phyloP scores from a whole-genome alignment of 2,329 filamentous ascomycete genomes.

The Aphanoascus verrucosus region DNA sequence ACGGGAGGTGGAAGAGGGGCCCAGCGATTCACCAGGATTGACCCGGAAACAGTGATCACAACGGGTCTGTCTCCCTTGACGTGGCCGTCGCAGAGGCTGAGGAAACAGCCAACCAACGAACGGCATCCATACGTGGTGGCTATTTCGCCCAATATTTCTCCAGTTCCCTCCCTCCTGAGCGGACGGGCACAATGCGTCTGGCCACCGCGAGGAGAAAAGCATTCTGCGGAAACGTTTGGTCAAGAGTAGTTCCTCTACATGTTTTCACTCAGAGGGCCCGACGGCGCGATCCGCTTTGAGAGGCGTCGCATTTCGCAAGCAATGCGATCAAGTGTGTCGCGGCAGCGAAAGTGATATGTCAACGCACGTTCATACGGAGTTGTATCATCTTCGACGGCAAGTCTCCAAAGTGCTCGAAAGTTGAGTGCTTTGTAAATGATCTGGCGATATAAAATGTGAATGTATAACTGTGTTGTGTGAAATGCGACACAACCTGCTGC shows the following conservation, averaged over 20 bases:
- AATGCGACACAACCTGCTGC: background rate
- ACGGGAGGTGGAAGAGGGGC: constrained; percentile 3
- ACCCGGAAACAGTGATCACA: constrained; percentile 10
- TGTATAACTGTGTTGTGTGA: background rate
- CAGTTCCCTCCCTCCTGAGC: background rate
- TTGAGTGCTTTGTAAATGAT: background rate
- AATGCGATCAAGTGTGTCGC: background rate
- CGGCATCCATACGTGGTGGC: constrained; percentile 16
- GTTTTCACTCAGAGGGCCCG: background rate
- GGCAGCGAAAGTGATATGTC: background rate
- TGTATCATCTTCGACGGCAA: too few relatives aligned
- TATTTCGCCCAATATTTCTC: constrained; percentile 1
- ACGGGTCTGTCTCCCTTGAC: constrained; percentile 20
- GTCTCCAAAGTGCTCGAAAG: background rate
- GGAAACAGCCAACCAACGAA: constrained; percentile 17
- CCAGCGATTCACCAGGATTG: constrained; percentile 10
- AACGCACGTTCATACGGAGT: too few relatives aligned
- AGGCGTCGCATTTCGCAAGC: background rate
- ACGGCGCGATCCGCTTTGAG: background rate
- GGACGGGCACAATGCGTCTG: background rate
- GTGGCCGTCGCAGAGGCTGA: constrained; percentile 23
- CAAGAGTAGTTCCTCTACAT: background rate
- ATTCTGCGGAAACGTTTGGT: background rate
- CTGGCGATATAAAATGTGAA: too few relatives aligned
- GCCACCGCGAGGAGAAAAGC: background rate